Percentiles rank a stretch among this genome's conserved stretches.
phyloP scores from a whole-genome alignment of 169 alveolate genomes.

The Miamiensis avidus region DNA sequence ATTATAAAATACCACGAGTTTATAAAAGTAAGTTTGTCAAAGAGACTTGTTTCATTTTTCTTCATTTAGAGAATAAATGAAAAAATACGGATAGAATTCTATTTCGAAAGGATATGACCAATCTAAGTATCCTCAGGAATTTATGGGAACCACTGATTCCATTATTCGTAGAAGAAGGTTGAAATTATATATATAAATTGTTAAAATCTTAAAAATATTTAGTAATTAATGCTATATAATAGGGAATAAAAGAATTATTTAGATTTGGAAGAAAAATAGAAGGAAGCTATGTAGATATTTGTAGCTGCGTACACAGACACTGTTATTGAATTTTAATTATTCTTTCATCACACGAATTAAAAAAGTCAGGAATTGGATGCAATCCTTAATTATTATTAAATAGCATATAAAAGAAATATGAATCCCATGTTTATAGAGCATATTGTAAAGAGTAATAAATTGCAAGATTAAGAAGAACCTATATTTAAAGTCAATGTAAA shows the following conservation, averaged over 20 bases:
- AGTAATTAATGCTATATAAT: no score
- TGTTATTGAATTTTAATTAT: slow-evolving; percentile 25
- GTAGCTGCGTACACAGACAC: slow-evolving; percentile 11
- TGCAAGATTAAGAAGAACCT: background rate
- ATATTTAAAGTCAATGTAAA: background rate
- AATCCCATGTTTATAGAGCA: background rate
- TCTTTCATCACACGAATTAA: background rate
- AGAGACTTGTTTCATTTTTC: background rate
- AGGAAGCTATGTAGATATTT: slow-evolving; percentile 10
- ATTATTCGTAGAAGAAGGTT: background rate
- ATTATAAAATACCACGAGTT: no score
- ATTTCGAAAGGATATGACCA: background rate
- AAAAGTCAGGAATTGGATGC: slow-evolving; percentile 16
- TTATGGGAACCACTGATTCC: background rate
- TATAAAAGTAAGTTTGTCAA: no score
- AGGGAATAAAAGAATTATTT: background rate
- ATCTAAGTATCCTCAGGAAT: background rate
- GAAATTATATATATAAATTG: no score
- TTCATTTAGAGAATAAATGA: background rate
- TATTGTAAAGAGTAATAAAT: background rate
- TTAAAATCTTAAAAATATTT: no score
- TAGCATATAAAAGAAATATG: slow-evolving; percentile 9
- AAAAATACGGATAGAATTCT: background rate
- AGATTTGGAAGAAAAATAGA: background rate
- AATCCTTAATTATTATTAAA: slow-evolving; percentile 14